Base-by-base conservation (phyloP, 202 grass and related monocot species). In the Brachypodium distachyon region DNA sequence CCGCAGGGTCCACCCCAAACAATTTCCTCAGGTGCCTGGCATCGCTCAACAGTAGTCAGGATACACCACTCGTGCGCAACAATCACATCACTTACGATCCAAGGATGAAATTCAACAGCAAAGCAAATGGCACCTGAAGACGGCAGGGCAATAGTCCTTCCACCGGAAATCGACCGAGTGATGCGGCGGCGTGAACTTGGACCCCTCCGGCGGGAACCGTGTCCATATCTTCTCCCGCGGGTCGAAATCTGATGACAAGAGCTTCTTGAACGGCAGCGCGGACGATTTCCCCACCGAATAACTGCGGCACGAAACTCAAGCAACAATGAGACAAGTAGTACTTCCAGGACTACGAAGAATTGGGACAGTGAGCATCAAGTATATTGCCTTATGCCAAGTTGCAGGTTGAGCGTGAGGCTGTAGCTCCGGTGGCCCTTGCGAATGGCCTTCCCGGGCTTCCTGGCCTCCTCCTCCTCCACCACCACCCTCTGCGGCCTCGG, bases 171-270 rank as follows among this genome's bases (percentile, higher is more conserved):
- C 87, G 16, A 81, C 12, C 0, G 82, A 89, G 21, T 89, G 87
- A 34, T 89, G 87, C 60, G 87, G 87, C 72, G 87, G 87, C 78
- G 87, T 89, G 73, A 85, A 42, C 73, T 89, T 89, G 60, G 87
- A 85, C 1, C 87, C 87, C 54, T 89, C 87, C 59, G 87, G 87
- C 58, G 87, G 87, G 67, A 89, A 89, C 57, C 87, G 82, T n/a
- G 87, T 89, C 87, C 87, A 85, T 4, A 85, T 22, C 73, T 89
- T 89, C 78, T 89, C 87, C 52, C 78, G 72, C 34, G 87, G 87
- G 51, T 85, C 87, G 31, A 89, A 89, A 66, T 85, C 82, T 11
- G 78, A 78, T 0, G 78, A 19, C 58, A 72, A 21, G 22, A 84
- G 81, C 70, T 80, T 88, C 86, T 73, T 84, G 81, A 84, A 88